phyloP scores from a whole-genome alignment of 2,329 filamentous ascomycete genomes.

The Alternaria novae-zelandiae region DNA sequence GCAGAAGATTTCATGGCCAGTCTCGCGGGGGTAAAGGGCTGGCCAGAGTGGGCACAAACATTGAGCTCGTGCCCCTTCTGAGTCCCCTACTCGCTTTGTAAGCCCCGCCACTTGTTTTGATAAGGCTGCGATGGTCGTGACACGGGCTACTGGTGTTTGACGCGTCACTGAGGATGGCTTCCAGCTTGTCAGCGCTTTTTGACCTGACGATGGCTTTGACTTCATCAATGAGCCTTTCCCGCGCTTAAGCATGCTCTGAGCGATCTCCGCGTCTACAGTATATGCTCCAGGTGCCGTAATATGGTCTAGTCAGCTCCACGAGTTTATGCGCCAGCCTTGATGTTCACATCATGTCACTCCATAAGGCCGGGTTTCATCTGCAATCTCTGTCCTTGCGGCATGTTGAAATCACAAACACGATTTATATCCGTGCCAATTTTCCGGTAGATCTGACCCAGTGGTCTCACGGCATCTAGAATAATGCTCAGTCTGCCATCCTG shows the following conservation, averaged over 20 bases:
- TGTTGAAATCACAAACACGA: not conserved
- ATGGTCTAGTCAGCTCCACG: not conserved
- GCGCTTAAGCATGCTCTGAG: not conserved
- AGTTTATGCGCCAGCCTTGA: not conserved
- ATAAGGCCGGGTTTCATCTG: not conserved
- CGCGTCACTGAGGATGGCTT: not conserved
- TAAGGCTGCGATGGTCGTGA: not conserved
- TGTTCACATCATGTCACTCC: not conserved
- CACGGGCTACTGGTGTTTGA: not conserved
- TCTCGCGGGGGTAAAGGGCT: not conserved
- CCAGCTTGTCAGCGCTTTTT: not conserved
- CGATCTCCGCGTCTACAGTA: not conserved
- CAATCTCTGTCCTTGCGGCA: no score
- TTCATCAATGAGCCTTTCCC: not conserved
- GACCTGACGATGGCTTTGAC: not conserved
- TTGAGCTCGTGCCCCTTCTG: not conserved
- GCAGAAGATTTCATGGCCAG: not conserved
- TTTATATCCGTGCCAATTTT: not conserved
- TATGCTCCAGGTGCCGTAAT: no score
- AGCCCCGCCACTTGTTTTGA: not conserved
- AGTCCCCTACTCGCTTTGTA: not conserved
- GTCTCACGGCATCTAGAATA: not conserved
- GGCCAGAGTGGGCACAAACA: not conserved
- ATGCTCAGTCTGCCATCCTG: not conserved
- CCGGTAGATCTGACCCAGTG: not conserved